phyloP scores from a whole-genome alignment of 805 yeast species.

The Starmerella scarabaei region DNA sequence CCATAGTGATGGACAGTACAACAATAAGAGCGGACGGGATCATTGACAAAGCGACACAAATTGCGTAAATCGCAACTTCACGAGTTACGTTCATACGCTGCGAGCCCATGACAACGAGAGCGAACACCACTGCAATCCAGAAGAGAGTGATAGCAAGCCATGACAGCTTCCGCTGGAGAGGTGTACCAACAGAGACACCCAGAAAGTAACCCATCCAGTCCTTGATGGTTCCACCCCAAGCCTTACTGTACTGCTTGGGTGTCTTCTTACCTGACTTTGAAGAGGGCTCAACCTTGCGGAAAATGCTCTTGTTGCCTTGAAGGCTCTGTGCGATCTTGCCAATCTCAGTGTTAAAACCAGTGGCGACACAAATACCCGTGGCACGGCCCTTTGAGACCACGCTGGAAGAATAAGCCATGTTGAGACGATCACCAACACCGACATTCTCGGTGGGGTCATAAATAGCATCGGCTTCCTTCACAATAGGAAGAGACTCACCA shows the following conservation, averaged over 20 bases:
- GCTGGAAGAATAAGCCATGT: conserved; percentile 59
- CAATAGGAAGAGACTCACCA: conserved; percentile 67
- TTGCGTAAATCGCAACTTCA: conserved; percentile 79
- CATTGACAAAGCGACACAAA: conserved; percentile 73
- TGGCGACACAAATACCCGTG: conserved; percentile 49
- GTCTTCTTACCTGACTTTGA: conserved; percentile 34
- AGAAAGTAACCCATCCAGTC: conserved; percentile 54
- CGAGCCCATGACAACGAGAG: conserved; percentile 76
- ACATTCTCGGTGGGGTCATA: conserved; percentile 34
- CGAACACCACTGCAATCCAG: conserved; percentile 68
- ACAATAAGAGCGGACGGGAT: conserved; percentile 71
- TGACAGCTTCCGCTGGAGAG: conserved; percentile 62
- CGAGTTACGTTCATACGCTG: conserved; percentile 61
- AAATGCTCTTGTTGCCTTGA: conserved; percentile 30
- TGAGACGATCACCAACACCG: conserved; percentile 54
- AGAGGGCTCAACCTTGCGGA: conserved; percentile 34
- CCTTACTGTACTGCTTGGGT: conserved; percentile 28
- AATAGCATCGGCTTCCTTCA: conserved; percentile 36
- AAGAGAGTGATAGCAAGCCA: conserved; percentile 64
- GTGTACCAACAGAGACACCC: conserved; percentile 71
- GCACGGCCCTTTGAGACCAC: conserved; percentile 66
- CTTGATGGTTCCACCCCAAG: conserved; percentile 36
- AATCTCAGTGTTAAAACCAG: conserved; percentile 63
- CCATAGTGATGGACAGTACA: conserved; percentile 76
- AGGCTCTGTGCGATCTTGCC: conserved; percentile 59